Evolutionary conservation across 352 stramenopile genomes (phyloP).

Genomic region (Phytophthora parvispora): DNA sequence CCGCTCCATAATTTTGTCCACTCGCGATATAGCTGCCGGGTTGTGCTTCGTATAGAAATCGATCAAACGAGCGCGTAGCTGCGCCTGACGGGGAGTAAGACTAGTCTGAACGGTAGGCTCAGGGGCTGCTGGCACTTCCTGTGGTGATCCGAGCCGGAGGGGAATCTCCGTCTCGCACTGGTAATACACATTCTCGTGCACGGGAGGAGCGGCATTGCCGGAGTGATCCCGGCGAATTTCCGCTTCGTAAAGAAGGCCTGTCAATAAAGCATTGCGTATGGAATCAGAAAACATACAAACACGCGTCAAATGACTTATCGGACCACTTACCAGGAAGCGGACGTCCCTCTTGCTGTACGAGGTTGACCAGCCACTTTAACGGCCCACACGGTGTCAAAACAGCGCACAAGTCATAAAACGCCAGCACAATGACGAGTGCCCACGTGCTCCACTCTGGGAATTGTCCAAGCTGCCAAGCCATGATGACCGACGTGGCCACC

Average conservation of each 20-base stretch:
- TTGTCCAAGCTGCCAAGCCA: conserved; percentile 98
- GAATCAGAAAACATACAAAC: not conserved
- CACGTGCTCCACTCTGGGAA: conserved; percentile 97
- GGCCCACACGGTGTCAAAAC: conserved; percentile 99
- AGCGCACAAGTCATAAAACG: conserved; percentile 99
- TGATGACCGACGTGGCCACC: conserved; percentile 97
- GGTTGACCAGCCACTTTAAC: conserved; percentile 96
- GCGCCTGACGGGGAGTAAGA: conserved; percentile 33
- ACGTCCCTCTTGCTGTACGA: conserved; percentile 94
- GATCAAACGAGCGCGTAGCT: conserved; percentile 54
- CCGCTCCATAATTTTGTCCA: conserved; percentile 81
- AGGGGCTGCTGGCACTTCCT: not conserved
- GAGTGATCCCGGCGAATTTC: conserved; percentile 62
- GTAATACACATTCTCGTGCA: conserved; percentile 71
- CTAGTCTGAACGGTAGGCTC: not conserved
- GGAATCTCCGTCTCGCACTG: conserved; percentile 70
- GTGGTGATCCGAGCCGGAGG: conserved; percentile 34
- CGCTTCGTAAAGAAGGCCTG: conserved; percentile 81
- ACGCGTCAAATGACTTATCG: not conserved
- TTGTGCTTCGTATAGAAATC: conserved; percentile 83
- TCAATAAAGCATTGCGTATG: not conserved
- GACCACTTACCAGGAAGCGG: conserved; percentile 84
- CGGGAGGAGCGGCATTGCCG: conserved; percentile 13
- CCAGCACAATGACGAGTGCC: conserved; percentile 95
- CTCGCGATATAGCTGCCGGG: conserved; percentile 59